Base-by-base conservation (phyloP, 768 basidiomycete species). In the Porphyrellus cyaneotinctus region DNA sequence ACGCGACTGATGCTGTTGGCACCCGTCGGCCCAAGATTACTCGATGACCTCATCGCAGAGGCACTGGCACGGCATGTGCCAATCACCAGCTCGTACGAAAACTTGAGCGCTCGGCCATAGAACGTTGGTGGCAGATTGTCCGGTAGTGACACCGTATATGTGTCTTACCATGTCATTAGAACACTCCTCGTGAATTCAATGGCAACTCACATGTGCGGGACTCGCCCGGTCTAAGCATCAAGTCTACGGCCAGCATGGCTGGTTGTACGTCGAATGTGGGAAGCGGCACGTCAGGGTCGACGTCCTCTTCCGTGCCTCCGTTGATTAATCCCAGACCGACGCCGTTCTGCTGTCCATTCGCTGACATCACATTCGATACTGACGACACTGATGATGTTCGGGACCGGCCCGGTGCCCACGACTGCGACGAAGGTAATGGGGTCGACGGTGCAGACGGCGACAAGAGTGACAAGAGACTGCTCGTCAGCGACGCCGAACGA, bases 21-120 rank as follows among this genome's bases (percentile, higher is more conserved):
- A 39, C 73, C 74, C 13, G 67, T 63, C 23, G 69, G 56, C 17
- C 75, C 66, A 10, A 61, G 46, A 43, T 70, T 62, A 52, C 70
- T 61, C 46, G 69, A 62, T 33, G 65, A 66, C 46, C 58, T 50
- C 60, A 60, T 58, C 33, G 53, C 61, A 31, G 72, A 56, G 10
- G 64, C 43, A 36, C 75, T 73, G 13, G 87, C 82, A 13, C 90
- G 79, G 68, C 88, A 95, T 0, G 90, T 85, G 2, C 94, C 94
- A 2, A 98, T 79, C n/a, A 88, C 76, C 13, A 99, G 80, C 58
- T 94, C 86, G 64, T 98, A 98, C 4, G 87, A 87, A 65, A 99
- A 95, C 62, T 77, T 79, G 54, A 97, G 75, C 4, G 86, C 78
- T 39, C 88, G 84, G 3, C 97, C 95, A 42, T 82, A 80, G 72